These are phyloP conservation scores for Durusdinium trenchii DNA, from an alignment of 73 alveolate species.

Conservation along the genomic window DNA sequence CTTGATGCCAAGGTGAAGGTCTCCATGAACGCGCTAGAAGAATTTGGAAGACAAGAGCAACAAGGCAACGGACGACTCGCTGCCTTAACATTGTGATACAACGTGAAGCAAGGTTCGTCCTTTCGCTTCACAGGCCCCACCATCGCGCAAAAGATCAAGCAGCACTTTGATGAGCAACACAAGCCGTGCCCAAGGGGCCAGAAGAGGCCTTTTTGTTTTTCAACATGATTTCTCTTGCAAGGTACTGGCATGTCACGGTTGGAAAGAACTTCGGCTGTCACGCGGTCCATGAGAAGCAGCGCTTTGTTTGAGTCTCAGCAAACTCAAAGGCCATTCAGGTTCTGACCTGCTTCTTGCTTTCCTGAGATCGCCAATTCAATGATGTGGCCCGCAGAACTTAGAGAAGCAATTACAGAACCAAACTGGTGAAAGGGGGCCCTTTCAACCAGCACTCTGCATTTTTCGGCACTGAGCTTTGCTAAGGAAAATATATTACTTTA, in stretches of 20 bases:
- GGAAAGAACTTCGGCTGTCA: slow-evolving; percentile 99
- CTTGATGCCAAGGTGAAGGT: slow-evolving; percentile 25
- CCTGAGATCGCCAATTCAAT: no score
- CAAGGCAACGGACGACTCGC: slow-evolving; percentile 6
- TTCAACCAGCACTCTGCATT: no score
- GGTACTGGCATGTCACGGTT: slow-evolving; percentile 99
- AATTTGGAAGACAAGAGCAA: slow-evolving; percentile 73
- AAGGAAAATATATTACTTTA: no score
- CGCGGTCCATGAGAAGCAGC: slow-evolving; percentile 98
- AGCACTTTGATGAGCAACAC: slow-evolving; percentile 98
- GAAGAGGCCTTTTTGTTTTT: neutral
- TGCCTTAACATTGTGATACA: neutral
- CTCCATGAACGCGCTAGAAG: slow-evolving; percentile 62
- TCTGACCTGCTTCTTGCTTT: no score
- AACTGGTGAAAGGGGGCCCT: no score
- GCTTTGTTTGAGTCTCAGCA: slow-evolving; percentile 96
- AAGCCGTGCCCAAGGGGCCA: slow-evolving; percentile 96
- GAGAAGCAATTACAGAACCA: no score
- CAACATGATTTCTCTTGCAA: neutral
- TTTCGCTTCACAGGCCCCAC: slow-evolving; percentile 38
- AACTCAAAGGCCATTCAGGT: no score
- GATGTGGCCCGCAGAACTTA: no score
- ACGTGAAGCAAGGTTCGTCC: neutral
- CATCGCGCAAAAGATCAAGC: slow-evolving; percentile 97
- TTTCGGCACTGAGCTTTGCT: no score